Evolutionary conservation across 352 stramenopile genomes (phyloP).

Genomic region (Pythium sp.): DNA sequence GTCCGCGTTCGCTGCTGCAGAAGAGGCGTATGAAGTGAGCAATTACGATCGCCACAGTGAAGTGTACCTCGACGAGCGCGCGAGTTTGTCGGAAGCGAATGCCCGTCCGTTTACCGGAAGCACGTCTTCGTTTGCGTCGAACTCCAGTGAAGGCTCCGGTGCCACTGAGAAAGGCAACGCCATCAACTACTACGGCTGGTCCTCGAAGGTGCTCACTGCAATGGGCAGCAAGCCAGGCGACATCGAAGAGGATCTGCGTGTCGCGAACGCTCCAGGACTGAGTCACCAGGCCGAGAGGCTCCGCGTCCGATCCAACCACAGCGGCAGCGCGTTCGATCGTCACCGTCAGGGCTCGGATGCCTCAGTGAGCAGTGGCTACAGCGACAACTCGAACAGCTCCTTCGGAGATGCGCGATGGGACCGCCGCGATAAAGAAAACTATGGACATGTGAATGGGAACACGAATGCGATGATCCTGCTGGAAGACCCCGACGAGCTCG

Average conservation of each 20-base stretch:
- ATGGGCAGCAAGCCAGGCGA: slow-evolving; percentile 40
- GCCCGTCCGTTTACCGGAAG: neutral
- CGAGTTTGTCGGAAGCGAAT: slow-evolving; percentile 27
- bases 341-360: slow-evolving; percentile 46
- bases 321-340: slow-evolving; percentile 24
- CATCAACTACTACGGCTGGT: slow-evolving; percentile 58
- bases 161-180: slow-evolving; percentile 27
- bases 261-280: slow-evolving; percentile 21
- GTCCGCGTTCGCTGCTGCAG: slow-evolving; percentile 6
- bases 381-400: slow-evolving; percentile 24
- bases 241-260: slow-evolving; percentile 27
- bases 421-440: slow-evolving; percentile 7
- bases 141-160: slow-evolving; percentile 20
- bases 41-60: slow-evolving; percentile 19
- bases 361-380: slow-evolving; percentile 30
- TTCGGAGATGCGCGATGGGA: slow-evolving; percentile 26
- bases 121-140: slow-evolving; percentile 38
- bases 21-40: slow-evolving; percentile 33
- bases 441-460: slow-evolving; percentile 5
- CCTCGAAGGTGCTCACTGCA: slow-evolving; percentile 49
- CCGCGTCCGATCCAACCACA: slow-evolving; percentile 1
- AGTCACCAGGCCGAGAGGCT: slow-evolving; percentile 11
- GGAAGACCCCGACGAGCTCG: slow-evolving; percentile 34
- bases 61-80: slow-evolving; percentile 17
- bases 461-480: slow-evolving; percentile 29